Conservation (phyloP, 2,329 filamentous ascomycete species). For the Curvularia spicifera region DNA sequence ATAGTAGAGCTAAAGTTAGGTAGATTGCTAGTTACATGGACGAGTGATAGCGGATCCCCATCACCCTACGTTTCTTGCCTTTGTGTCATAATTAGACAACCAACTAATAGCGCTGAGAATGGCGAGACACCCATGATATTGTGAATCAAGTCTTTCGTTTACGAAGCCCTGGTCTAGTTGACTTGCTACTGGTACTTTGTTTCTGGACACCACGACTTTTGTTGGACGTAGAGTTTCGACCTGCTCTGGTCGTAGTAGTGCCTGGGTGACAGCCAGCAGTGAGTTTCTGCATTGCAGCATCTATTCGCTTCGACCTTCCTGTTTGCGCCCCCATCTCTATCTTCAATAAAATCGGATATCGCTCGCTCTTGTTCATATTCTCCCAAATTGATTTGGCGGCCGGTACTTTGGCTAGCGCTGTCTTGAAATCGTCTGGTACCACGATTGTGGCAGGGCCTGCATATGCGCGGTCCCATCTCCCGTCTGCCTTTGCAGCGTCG, state of each 20-base stretch:
- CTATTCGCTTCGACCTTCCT: constrained; percentile 49
- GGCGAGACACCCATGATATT: neutral
- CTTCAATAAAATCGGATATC: constrained; percentile 57
- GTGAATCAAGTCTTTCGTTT: constrained; percentile 3
- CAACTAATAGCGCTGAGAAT: neutral
- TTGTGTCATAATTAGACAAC: too few relatives aligned
- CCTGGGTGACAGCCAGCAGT: constrained; percentile 10
- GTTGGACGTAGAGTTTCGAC: neutral
- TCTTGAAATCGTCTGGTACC: constrained; percentile 59
- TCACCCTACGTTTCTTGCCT: too few relatives aligned
- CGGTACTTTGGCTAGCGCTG: constrained; percentile 49
- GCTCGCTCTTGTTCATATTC: constrained; percentile 53
- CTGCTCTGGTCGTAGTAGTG: neutral
- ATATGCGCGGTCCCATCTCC: constrained; percentile 66
- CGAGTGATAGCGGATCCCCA: too few relatives aligned
- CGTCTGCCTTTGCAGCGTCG: constrained; percentile 63
- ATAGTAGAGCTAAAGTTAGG: too few relatives aligned
- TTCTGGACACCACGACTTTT: neutral
- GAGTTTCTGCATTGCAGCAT: constrained; percentile 48
- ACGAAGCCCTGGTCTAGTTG: constrained; percentile 3
- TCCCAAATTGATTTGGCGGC: constrained; percentile 53
- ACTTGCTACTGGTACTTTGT: neutral
- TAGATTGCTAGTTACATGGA: too few relatives aligned
- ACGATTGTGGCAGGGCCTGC: constrained; percentile 56
- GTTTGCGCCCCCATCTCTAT: constrained; percentile 52